Base-by-base conservation (phyloP, 768 basidiomycete genomes). In the Zangia roseola region DNA sequence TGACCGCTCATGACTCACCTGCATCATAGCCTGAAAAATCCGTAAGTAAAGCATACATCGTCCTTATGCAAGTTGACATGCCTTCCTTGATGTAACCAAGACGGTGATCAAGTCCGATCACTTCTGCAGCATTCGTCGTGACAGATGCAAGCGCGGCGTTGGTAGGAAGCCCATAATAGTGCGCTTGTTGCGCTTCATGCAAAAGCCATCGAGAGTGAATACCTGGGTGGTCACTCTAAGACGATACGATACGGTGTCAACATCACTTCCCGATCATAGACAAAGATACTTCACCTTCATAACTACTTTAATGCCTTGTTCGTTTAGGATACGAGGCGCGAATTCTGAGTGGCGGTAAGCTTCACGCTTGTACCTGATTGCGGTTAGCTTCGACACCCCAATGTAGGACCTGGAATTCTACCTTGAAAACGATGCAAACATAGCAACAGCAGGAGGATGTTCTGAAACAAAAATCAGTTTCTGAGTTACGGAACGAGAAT, bases 181-280 rank as follows among this genome's bases (percentile, higher is more conserved):
- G 81, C 1, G 86, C 88, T 66, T 89, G 88, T 58, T 91, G 88
- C 5, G 91, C 91, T 65, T 94, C 91, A 55, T 83, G 88, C 19
- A 91, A 61, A 10, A 95, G 75, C 67, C 86, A 84, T 5, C 91
- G 81, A 6, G 85, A 85, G 49, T 91, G 79, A 40, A 83, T 57
- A 2, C 69, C 74, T 1, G 84, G 79, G 55, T 87, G 85, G 56
- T 86, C 83, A 43, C 83, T 84, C 86, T 88, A 49, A 8, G 9
- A 44, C 8, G 23, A n/a, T n/a, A n/a, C 3, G 33, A 13, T 7
- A 7, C 20, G n/a, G n/a, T n/a, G 20, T 54, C 19, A 50, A 35
- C 6, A 23, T 37, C 38, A 9, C 17, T 5, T 31, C 28, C 20
- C 5, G 57, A 34, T 25, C 14, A 38, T 19, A n/a, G n/a, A 3